Base-by-base conservation (phyloP, 805 yeast species). In the Zygotorulaspora chibaensis region DNA sequence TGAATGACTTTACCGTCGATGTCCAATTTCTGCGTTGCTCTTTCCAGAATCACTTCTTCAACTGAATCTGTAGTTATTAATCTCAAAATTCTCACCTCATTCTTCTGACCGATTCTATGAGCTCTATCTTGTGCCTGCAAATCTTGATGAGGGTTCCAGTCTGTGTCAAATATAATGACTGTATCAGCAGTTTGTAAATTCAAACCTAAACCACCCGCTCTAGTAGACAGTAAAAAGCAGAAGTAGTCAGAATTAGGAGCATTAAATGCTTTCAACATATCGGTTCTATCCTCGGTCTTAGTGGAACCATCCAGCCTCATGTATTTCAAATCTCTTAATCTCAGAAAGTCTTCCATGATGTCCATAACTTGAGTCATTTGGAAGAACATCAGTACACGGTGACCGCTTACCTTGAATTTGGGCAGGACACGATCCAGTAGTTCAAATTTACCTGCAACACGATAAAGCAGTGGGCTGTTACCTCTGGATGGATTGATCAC, bases 101-200 rank as follows among this genome's bases (percentile, higher is more conserved):
- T 86, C 73, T 85, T 86, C 61, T 86, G 95, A 36, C 95, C 95
- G 64, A 86, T 86, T 74, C 95, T 79, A 65, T 86, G 95, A 1
- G 95, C 95, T 72, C 95, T 76, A 67, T 86, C 95, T 67, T 86
- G 95, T 1, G 93, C 95, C 65, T 86, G 95, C 60, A 86, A 77
- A 79, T 86, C 95, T 66, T 86, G 95, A 69, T 86, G 95, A 8
- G 95, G 95, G 61, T 86, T 86, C 95, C 95, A 86, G 69, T 86
- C 95, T 12, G 91, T 84, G 64, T 86, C 95, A 62, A 85, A 86
- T 52, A 86, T 86, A 52, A 86, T 80, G 47, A 86, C 95, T 0
- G 95, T 86, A 62, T 86, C 95, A 3, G 95, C 95, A 20, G 90
- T 84, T 69, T 86, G 95, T 63, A 86, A 77, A 65, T 86, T 86